A percentile compares a stretch with the other conserved stretches of the same genome.
These are phyloP conservation scores for Colletotrichum chlorophyti DNA, from an alignment of 2,329 filamentous ascomycete species.

Conservation along the genomic window DNA sequence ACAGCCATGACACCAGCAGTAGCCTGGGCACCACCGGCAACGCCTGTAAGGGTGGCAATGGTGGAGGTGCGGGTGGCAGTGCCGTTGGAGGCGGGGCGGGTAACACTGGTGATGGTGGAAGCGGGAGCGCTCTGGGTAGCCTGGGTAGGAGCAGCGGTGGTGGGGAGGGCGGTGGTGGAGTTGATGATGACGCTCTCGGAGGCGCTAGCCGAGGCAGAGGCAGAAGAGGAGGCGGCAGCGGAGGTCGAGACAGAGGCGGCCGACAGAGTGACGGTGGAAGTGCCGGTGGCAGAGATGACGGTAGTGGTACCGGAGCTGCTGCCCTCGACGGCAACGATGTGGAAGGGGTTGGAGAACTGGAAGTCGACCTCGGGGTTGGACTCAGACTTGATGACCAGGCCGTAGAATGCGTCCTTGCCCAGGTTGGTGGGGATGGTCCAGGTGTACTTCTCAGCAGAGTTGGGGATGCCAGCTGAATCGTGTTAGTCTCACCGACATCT, in stretches of 20 bases:
- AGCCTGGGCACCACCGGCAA: conserved; percentile 21
- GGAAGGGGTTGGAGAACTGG: conserved; percentile 71
- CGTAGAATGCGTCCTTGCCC: conserved; percentile 58
- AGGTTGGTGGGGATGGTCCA: conserved; percentile 58
- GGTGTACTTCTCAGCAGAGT: conserved; percentile 49
- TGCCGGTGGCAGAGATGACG: conserved; percentile 33
- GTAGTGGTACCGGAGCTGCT: conserved; percentile 32
- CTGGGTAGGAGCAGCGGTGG: conserved; percentile 25
- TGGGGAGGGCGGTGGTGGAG: conserved; percentile 32
- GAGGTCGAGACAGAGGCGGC: conserved; percentile 40
- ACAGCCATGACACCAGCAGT: conserved; percentile 28
- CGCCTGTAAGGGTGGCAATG: conserved; percentile 14
- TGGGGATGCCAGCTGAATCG: conserved; percentile 52
- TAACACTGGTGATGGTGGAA: conserved; percentile 32
- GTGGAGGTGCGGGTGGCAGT: conserved; percentile 14
- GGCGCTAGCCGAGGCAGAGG: conserved; percentile 24
- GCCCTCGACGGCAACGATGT: conserved; percentile 47
- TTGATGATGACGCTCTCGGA: conserved; percentile 36
- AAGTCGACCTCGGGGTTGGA: conserved; percentile 51
- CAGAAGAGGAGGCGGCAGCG: conserved; percentile 31
- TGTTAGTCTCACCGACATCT: conserved; percentile 22
- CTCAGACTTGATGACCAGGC: conserved; percentile 61
- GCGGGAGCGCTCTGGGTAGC: conserved; percentile 32
- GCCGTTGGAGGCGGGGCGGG: conserved; percentile 27
- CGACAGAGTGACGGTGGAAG: conserved; percentile 37